Evolutionary conservation across 306 rosid species (phyloP), one percentile per base, ranked within the genome.

Genomic region (Quercus bicolor): DNA sequence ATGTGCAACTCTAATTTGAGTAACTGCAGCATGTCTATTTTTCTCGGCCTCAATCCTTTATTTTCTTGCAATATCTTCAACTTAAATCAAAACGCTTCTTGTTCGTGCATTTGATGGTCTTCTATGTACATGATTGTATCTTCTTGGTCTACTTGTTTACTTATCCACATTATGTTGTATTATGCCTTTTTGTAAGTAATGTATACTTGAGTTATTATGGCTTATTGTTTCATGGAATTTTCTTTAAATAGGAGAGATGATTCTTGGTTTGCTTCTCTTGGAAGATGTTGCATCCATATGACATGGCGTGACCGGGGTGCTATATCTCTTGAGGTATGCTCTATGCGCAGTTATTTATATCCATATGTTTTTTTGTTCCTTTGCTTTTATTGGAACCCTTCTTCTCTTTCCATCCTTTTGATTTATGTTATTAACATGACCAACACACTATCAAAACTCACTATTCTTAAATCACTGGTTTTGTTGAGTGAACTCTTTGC

Each of bases 251-350:
- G 98, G 96, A 91, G 92, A 84, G 96, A 92, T 73, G 96, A 95
- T 85, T 85, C 90, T 78, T 95, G 98, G 98, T 95, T 95, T 86
- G 90, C 93, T 60, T 90, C 93, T 53, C 86, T 95, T 80, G 98
- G 98, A 81, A 87, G 88, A 65, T 87, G 91, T 79, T 92, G 98
- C 80, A 91, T 95, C 87, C 98, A 95, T 83, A 83, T 92, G 82
- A 95, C 98, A 53, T 95, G 98, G 97, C 89, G 84, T 76, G 92
- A 86, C 70, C 88, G 96, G 55, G 98, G 98, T 64, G 87, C 90
- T 68, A 88, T 95, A 84, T 90, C 98, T 34, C 98, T 95, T 54
- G 97, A 95, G 97, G 98, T 90, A 56, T 21, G 31, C 52, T 54
- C 57, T 9, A 64, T 56, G 28, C 21, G 23, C 34, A 72, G 24